Evolutionary conservation across 176 grass and related monocot species (phyloP).

Genomic region (Miscanthus lutarioriparius): DNA sequence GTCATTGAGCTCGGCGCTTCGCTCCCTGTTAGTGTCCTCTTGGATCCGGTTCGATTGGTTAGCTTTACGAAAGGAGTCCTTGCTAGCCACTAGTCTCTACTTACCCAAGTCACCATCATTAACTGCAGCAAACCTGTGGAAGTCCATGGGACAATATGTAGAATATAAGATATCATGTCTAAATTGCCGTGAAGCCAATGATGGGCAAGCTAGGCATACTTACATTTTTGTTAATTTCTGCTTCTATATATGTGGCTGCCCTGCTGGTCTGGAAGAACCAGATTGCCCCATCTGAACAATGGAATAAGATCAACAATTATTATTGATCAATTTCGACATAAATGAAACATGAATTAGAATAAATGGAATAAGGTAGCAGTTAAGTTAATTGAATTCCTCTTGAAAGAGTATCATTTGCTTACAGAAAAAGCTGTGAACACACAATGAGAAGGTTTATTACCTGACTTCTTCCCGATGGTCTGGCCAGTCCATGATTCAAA

Average conservation of each 20-base stretch:
- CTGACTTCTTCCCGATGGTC: neutral
- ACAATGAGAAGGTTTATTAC: constrained; percentile 3
- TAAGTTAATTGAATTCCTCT: neutral
- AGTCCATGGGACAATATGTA: neutral
- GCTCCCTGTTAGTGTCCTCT: too few species aligned
- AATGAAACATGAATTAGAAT: neutral
- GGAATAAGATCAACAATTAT: neutral
- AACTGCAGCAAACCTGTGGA: neutral
- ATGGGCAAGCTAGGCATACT: neutral
- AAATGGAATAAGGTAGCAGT: neutral
- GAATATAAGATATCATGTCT: neutral
- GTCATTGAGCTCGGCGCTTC: too few species aligned
- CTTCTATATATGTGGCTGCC: constrained; percentile 1
- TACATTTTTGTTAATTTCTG: constrained; percentile 46
- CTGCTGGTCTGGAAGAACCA: neutral
- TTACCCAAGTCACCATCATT: neutral
- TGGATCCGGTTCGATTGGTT: too few species aligned
- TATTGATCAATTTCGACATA: neutral
- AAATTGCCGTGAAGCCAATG: neutral
- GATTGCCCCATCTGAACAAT: constrained; percentile 25
- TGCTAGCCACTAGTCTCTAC: neutral
- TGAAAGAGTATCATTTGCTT: neutral
- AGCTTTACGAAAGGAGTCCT: neutral
- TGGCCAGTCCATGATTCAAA: neutral
- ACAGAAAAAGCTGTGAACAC: neutral